Evolutionary conservation across 495 filamentous ascomycete species (phyloP).

Genomic region (Daldinia childiae): DNA sequence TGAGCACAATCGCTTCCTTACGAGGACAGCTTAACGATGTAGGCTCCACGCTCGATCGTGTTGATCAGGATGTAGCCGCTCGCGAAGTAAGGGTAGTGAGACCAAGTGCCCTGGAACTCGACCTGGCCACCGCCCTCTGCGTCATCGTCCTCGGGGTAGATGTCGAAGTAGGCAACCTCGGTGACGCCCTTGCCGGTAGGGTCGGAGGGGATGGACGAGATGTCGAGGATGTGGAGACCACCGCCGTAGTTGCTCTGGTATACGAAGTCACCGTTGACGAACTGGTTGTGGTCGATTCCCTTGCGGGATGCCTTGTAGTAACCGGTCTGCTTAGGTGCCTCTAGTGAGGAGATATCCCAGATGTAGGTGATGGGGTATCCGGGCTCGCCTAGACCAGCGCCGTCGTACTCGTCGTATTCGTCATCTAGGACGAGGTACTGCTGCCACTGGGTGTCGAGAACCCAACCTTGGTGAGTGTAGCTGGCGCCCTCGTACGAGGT

Average conservation of each 20-base stretch:
- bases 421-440: constrained; percentile 68
- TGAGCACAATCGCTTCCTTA: background rate
- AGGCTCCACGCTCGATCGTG: constrained; percentile 68
- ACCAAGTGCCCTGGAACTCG: constrained; percentile 68
- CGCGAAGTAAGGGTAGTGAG: constrained; percentile 65
- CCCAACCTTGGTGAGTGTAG: constrained; percentile 71
- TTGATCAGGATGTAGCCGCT: constrained; percentile 67
- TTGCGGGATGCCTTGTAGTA: constrained; percentile 59
- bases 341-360: constrained; percentile 64
- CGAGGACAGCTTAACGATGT: constrained; percentile 56
- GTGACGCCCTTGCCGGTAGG: constrained; percentile 61
- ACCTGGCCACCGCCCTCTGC: constrained; percentile 54
- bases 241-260: constrained; percentile 70
- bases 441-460: constrained; percentile 62
- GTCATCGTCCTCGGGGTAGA: constrained; percentile 68
- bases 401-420: constrained; percentile 66
- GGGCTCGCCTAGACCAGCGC: constrained; percentile 54
- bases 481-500: constrained; percentile 65
- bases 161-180: constrained; percentile 67
- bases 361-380: constrained; percentile 63
- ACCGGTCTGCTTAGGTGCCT: constrained; percentile 63
- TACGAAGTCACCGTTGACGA: constrained; percentile 60
- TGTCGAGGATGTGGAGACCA: constrained; percentile 66
- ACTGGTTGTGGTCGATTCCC: constrained; percentile 71
- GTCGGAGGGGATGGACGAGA: constrained; percentile 61